Base-by-base conservation (phyloP, 2,329 filamentous ascomycete genomes). In the Sordariomycetes sp. region DNA sequence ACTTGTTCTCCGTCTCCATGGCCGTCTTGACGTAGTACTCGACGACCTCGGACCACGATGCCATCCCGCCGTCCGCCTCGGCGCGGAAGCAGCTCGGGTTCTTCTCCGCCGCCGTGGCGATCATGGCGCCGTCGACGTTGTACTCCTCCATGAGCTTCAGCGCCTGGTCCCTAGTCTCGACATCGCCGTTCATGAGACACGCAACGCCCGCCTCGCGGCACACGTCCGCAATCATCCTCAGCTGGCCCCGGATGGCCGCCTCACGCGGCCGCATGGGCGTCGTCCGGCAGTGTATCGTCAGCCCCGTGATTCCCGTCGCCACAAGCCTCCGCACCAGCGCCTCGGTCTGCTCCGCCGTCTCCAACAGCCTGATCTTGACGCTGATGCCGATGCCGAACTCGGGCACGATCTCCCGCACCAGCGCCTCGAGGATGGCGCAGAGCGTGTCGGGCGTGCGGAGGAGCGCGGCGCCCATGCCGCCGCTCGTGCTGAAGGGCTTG, bases 281-380 rank as follows among this genome's bases (percentile, higher is more conserved):
- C 0, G 94, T 99, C 25, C 94, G 89, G 72, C 94, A 99, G 74
- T 99, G 94, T 1, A 99, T 82, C 0, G 94, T 97, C 61, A 99
- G 74, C 0, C 88, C 91, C 2, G 86, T 94, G 67, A 99, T 97
- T 1, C 94, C 94, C 0, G 94, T 99, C 55, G 78, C 80, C 62
- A 89, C 88, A 2, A 99, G 82, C 58, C 82, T 78, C 55, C 84
- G 77, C 15, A 99, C 92, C 17, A 99, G 76, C 1, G 76, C 75
- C 64, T 88, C 84, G 0, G 94, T 99, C 66, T 86, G 74, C 59
- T 84, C 85, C 0, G 87, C 75, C 0, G 85, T 89, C 57, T 90
- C 84, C 2, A 99, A 77, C 28, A 99, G 79, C 54, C 94, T 84
- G 59, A 99, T 99, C 76, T 99, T 99, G 64, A 99, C 94, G 64